Base-by-base conservation (phyloP, 129 eudicot species). In the Flaveria sonorensis region DNA sequence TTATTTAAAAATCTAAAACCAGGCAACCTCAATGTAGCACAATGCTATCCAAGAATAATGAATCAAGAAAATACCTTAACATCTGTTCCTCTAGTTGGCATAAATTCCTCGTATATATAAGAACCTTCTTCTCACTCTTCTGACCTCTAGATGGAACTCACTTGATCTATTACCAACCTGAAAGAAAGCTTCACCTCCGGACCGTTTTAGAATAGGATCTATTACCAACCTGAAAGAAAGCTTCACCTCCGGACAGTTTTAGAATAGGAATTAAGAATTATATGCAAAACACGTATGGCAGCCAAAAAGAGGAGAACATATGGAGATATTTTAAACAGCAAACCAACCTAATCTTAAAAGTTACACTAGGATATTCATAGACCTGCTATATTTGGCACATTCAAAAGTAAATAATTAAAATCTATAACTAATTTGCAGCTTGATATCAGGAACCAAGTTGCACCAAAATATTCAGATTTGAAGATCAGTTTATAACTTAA, bases 41-140 rank as follows among this genome's bases (percentile, higher is more conserved):
- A 55, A 76, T 62, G 30, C 19, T 15, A 62, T 48, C 24, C 50
- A 19, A 51, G 48, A 50, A 16, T 12, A 72, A 72, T 7, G 2
- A 72, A 8, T 47, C 48, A 14, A 28, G 63, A 73, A 20, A 55
- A 9, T 23, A 63, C 56, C 19, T 91, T 43, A 43, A 43, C 47
- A 43, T 43, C 47, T 8, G 47, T 43, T 43, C 47, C 47, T 43
- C 47, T 12, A 7, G 47, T 43, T 43, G 47, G 47, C 47, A 43
- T 43, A 43, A 43, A 43, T 43, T 43, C 47, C 11, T 43, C 47
- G n/a, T 43, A 43, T 43, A 95, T 77, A 89, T 86, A 77, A 52
- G 97, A 95, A 43, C 99, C 94, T 76, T 91, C 99, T 94, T 73
- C 99, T 95, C 80, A 95, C 99, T 78, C 93, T 87, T 91, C 97